Evolutionary conservation across 306 rosid genomes (phyloP).

Genomic region (Vigna radiata): DNA sequence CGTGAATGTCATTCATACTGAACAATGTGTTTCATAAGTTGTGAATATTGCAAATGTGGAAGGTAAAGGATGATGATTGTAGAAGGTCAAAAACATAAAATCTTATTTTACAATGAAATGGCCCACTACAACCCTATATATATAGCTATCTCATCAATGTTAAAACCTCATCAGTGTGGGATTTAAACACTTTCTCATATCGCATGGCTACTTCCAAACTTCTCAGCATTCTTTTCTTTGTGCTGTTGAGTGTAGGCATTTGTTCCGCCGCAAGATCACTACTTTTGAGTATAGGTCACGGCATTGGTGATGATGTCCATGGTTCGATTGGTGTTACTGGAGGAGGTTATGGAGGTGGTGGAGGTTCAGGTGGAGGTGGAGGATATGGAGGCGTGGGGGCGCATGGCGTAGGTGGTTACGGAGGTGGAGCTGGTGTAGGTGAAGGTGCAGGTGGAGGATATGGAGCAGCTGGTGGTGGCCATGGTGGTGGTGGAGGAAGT

Average conservation of each 20-base stretch:
- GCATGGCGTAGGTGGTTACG: slow-evolving; percentile 49
- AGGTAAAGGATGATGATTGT: too few species aligned
- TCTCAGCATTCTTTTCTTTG: slow-evolving; percentile 42
- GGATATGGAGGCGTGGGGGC: slow-evolving; percentile 46
- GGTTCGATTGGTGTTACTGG: slow-evolving; percentile 12
- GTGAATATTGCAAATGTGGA: too few species aligned
- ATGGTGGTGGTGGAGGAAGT: slow-evolving; percentile 44
- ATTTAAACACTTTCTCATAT: slow-evolving; percentile 38
- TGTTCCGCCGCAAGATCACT: slow-evolving; percentile 63
- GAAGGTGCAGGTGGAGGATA: slow-evolving; percentile 52
- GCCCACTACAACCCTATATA: slow-evolving; percentile 46
- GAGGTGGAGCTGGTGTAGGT: slow-evolving; percentile 60
- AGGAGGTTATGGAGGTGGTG: slow-evolving; percentile 51
- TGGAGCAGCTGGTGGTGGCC: slow-evolving; percentile 44
- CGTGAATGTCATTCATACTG: too few species aligned
- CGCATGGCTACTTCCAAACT: slow-evolving; percentile 47
- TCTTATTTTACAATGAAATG: slow-evolving; percentile 18
- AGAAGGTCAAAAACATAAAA: slow-evolving; percentile 1
- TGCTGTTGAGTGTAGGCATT: slow-evolving; percentile 48
- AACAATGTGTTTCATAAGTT: too few species aligned
- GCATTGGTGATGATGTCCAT: slow-evolving; percentile 29
- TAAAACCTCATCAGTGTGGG: slow-evolving; percentile 11
- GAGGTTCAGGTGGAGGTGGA: slow-evolving; percentile 35
- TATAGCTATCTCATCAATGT: slow-evolving; percentile 30
- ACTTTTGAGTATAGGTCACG: slow-evolving; percentile 33